Evolutionary conservation across 331 rosid genomes (phyloP), one percentile per base, ranked within the genome.

Genomic region (Quercus tomentella): DNA sequence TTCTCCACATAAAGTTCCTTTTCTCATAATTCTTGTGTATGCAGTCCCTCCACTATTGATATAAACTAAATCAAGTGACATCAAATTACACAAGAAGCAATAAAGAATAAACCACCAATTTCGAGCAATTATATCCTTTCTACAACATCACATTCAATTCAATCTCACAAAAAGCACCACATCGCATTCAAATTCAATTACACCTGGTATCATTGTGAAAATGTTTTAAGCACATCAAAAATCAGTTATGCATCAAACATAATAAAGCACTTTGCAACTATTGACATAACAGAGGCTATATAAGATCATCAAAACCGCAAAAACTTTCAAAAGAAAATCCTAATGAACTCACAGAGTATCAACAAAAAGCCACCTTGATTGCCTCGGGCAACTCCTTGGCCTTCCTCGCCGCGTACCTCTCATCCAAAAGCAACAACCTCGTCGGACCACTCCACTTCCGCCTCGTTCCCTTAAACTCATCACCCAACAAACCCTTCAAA

Each of bases 401-500:
- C 20, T 83, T 69, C 63, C 76, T 76, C 30, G 62, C 84, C 25
- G 88, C 88, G 33, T 83, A 86, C 54, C 84, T 79, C 76, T 93
- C 96, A 73, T 95, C 97, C 82, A 93, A 87, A 31, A 93, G 92
- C 88, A 93, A 82, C 85, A 96, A 72, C 82, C 99, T 83, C 35
- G 93, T 93, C 17, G 97, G 80, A 7, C 97, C 99, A 68, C 79
- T 89, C 99, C 99, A 95, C 81, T 87, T 91, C 56, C 84, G 79
- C 56, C 84, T 84, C 56, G 80, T 76, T 43, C 86, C 84, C 57
- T 28, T 80, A 76, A 89, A 89, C 5, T 77, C 97, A 73, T 90
- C 93, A 15, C 94, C 99, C 35, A 93, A 21, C 88, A 93, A 83
- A 23, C 92, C 93, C 87, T 83, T 82, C 84, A 93, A 84, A 76